Percentiles rank a stretch among this genome's conserved stretches.
These are phyloP conservation scores for Abrus pulchellus DNA, from an alignment of 306 rosid genomes.

Conservation along the genomic window DNA sequence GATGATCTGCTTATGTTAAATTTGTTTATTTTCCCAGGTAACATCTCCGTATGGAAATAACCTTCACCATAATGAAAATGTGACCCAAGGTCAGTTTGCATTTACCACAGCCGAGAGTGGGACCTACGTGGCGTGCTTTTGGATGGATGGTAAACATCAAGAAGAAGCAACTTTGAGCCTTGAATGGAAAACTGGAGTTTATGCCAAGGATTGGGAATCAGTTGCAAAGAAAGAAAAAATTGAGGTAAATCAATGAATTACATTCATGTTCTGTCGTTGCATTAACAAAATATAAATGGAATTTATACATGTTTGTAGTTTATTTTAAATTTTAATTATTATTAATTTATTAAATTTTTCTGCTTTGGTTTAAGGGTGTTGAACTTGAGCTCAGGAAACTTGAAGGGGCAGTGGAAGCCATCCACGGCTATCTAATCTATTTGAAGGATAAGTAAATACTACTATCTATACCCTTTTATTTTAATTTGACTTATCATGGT, in stretches of 20 bases:
- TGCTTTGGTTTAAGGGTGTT: slow-evolving; percentile 54
- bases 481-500: slow-evolving; percentile 5
- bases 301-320: not conserved
- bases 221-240: slow-evolving; percentile 66
- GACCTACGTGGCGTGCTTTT: slow-evolving; percentile 60
- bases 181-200: slow-evolving; percentile 64
- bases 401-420: slow-evolving; percentile 54
- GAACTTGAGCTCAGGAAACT: slow-evolving; percentile 63
- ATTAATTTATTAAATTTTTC: not conserved
- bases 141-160: slow-evolving; percentile 46
- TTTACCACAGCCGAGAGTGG: slow-evolving; percentile 63
- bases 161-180: slow-evolving; percentile 50
- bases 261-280: not conserved
- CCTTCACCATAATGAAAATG: slow-evolving; percentile 60
- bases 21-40: slow-evolving; percentile 47
- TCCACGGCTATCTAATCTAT: slow-evolving; percentile 53
- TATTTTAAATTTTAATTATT: not conserved
- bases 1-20: not conserved
- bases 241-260: slow-evolving; percentile 46
- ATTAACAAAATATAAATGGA: not conserved
- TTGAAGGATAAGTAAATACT: slow-evolving; percentile 54
- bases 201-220: slow-evolving; percentile 62
- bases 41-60: slow-evolving; percentile 62
- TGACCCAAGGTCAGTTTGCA: slow-evolving; percentile 64
- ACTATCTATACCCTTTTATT: not conserved